phyloP scores from a whole-genome alignment of 306 rosid genomes.

The Bauhinia variegata region DNA sequence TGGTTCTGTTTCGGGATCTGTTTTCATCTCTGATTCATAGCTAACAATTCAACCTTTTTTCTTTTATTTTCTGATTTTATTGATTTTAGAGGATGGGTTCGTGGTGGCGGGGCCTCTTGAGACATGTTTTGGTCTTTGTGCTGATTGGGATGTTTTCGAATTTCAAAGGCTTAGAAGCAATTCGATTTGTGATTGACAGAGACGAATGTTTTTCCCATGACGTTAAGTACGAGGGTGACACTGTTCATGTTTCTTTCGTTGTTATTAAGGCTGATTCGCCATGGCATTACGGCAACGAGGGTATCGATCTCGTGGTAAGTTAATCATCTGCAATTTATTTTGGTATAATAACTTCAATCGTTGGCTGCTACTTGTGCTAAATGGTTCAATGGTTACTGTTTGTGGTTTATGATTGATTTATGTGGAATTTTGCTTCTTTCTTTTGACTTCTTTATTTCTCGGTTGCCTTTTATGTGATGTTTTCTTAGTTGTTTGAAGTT shows the following conservation, averaged over 20 bases:
- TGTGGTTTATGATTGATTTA: no score
- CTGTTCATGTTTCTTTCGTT: slow-evolving; percentile 83
- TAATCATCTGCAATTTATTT: background rate
- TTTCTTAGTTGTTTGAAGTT: no score
- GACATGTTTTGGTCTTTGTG: slow-evolving; percentile 41
- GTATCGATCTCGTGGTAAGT: slow-evolving; percentile 89
- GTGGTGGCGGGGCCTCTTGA: slow-evolving; percentile 32
- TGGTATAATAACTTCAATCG: background rate
- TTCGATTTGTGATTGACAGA: slow-evolving; percentile 78
- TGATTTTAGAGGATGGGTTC: slow-evolving; percentile 44
- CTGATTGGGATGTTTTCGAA: slow-evolving; percentile 41
- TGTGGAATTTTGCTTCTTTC: no score
- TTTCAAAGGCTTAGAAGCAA: slow-evolving; percentile 54
- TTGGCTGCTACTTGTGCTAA: background rate
- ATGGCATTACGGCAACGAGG: slow-evolving; percentile 67
- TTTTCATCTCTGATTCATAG: background rate
- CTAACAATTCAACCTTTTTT: background rate
- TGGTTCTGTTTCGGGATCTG: slow-evolving; percentile 9
- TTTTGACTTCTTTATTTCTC: no score
- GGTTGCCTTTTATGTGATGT: no score
- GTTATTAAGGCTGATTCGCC: slow-evolving; percentile 80
- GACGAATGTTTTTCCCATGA: slow-evolving; percentile 89
- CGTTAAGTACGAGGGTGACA: slow-evolving; percentile 79
- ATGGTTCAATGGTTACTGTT: background rate
- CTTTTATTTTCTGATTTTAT: background rate